Conservation (phyloP, 139 green algal species). For the Chlamydomonas incerta region DNA sequence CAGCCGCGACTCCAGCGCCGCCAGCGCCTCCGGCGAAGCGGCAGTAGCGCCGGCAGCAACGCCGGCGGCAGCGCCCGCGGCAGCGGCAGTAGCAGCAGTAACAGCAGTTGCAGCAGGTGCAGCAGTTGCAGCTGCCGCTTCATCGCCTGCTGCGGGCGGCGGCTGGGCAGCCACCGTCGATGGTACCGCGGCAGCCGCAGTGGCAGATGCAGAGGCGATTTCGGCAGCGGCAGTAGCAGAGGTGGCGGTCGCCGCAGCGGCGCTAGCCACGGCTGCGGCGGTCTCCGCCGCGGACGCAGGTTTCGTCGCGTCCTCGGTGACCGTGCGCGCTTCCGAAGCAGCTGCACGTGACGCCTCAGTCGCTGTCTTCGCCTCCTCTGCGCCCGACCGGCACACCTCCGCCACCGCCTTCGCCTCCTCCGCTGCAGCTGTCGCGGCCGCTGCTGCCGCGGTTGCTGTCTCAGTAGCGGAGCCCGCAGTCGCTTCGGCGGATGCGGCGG, state of each 20-base stretch:
- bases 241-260: neutral
- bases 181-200: too few relatives aligned
- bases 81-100: too few relatives aligned
- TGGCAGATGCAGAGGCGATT: too few relatives aligned
- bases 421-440: neutral
- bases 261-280: neutral
- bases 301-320: neutral
- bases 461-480: neutral
- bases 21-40: neutral
- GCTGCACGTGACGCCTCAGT: neutral
- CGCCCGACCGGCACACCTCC: neutral
- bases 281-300: neutral
- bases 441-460: neutral
- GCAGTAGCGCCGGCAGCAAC: neutral
- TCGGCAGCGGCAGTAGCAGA: neutral
- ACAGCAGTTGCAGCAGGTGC: neutral
- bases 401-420: conserved; percentile 8
- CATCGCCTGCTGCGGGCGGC: too few relatives aligned
- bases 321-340: neutral
- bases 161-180: too few relatives aligned
- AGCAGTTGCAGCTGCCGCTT: neutral
- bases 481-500: neutral
- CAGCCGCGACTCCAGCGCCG: neutral
- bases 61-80: too few relatives aligned
- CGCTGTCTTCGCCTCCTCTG: too few relatives aligned